Evolutionary conservation across 768 basidiomycete species (phyloP).

Genomic region (Suillus lakei): DNA sequence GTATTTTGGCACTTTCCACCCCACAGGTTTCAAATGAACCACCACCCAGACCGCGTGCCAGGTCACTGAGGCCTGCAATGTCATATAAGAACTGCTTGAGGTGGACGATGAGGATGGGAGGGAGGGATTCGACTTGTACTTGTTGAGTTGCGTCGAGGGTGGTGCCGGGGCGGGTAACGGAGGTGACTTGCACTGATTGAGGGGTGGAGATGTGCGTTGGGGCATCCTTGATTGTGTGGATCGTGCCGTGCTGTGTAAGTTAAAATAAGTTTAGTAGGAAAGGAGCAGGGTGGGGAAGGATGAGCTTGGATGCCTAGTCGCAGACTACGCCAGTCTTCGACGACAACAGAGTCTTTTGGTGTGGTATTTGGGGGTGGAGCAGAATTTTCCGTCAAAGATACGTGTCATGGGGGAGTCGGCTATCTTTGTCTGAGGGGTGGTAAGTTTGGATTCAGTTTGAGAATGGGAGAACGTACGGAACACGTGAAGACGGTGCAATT

Average conservation of each 20-base stretch:
- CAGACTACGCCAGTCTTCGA: slow-evolving; percentile 92
- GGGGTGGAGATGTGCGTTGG: slow-evolving; percentile 77
- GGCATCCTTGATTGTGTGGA: slow-evolving; percentile 83
- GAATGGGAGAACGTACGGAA: too few species aligned
- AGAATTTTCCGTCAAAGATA: too few species aligned
- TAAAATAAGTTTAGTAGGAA: too few species aligned
- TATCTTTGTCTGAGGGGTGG: slow-evolving; percentile 61
- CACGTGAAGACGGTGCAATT: too few species aligned
- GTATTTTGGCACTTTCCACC: slow-evolving; percentile 42
- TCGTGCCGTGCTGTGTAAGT: slow-evolving; percentile 66
- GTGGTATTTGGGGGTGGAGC: slow-evolving; percentile 75
- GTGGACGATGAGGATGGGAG: slow-evolving; percentile 85
- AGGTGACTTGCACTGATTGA: slow-evolving; percentile 75
- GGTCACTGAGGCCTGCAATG: slow-evolving; percentile 61
- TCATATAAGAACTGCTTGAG: slow-evolving; percentile 94
- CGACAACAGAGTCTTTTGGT: slow-evolving; percentile 85
- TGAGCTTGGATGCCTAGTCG: slow-evolving; percentile 86
- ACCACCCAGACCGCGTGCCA: slow-evolving; percentile 62
- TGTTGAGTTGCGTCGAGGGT: slow-evolving; percentile 76
- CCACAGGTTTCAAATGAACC: slow-evolving; percentile 52
- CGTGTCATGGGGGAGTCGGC: too few species aligned
- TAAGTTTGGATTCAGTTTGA: too few species aligned
- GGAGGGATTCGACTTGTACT: slow-evolving; percentile 80
- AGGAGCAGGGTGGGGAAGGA: too few species aligned
- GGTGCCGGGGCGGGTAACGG: slow-evolving; percentile 56